Percentiles rank a stretch among this genome's conserved stretches.
phyloP scores from a whole-genome alignment of 2,329 filamentous ascomycete genomes.

The Alternaria triticimaculans region DNA sequence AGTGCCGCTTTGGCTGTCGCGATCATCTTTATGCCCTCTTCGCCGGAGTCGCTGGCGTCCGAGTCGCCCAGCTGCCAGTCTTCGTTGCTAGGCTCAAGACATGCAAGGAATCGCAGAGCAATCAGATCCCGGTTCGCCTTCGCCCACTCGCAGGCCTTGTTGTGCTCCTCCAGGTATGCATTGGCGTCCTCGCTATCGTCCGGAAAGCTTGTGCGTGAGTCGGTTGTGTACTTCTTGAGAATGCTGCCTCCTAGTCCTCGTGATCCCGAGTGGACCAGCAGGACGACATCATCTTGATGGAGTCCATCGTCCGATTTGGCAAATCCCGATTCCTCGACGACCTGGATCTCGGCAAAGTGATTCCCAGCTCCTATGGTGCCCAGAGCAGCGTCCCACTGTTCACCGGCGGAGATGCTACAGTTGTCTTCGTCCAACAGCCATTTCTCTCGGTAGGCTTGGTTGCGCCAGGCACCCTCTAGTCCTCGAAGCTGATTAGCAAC shows the following conservation, averaged over 20 bases:
- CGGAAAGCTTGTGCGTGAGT: slow-evolving; percentile 32
- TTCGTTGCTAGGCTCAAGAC: slow-evolving; percentile 44
- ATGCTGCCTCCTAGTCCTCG: slow-evolving; percentile 46
- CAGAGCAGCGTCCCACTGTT: slow-evolving; percentile 41
- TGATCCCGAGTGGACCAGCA: slow-evolving; percentile 49
- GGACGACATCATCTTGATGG: slow-evolving; percentile 40
- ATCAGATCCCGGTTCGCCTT: slow-evolving; percentile 49
- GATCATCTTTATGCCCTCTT: slow-evolving; percentile 16
- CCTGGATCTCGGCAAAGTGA: slow-evolving; percentile 50
- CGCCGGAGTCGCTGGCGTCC: background rate
- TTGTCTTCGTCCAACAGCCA: slow-evolving; percentile 36
- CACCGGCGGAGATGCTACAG: slow-evolving; percentile 31
- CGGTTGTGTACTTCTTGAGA: slow-evolving; percentile 38
- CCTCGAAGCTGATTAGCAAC: slow-evolving; percentile 46
- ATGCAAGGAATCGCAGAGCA: slow-evolving; percentile 46
- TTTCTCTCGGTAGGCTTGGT: slow-evolving; percentile 26
- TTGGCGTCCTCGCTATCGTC: slow-evolving; percentile 30
- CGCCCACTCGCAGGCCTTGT: slow-evolving; percentile 47
- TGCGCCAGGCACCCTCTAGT: slow-evolving; percentile 46
- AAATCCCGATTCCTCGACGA: slow-evolving; percentile 39
- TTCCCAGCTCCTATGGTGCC: slow-evolving; percentile 51
- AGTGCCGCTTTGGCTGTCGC: slow-evolving; percentile 23
- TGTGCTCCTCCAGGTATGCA: slow-evolving; percentile 45
- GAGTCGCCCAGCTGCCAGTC: slow-evolving; percentile 24
- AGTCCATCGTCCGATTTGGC: slow-evolving; percentile 16